phyloP scores from a whole-genome alignment of 176 grass and related monocot species.

The Triticum dicoccoides region DNA sequence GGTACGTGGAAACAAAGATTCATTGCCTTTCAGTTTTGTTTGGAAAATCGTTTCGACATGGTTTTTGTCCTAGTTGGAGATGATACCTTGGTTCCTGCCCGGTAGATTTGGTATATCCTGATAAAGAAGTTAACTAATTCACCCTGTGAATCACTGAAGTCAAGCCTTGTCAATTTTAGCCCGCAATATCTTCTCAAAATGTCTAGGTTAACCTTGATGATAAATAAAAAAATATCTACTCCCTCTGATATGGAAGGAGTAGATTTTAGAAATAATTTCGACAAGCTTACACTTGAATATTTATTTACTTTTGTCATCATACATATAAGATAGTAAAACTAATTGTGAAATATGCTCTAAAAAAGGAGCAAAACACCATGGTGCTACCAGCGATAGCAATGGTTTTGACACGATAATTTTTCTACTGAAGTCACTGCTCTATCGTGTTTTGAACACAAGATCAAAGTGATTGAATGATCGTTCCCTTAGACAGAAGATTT shows the following conservation, averaged over 20 bases:
- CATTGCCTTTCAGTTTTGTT: conserved; percentile 18
- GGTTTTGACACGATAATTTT: neutral
- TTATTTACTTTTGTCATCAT: neutral
- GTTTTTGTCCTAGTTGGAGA: neutral
- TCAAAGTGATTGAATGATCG: neutral
- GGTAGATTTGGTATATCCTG: neutral
- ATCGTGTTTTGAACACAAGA: neutral
- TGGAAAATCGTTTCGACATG: neutral
- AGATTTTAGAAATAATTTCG: neutral
- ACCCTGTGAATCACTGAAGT: neutral
- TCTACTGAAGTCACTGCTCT: neutral
- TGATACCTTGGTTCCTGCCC: neutral
- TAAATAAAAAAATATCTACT: neutral
- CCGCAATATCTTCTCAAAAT: neutral
- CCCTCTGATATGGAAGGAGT: no score
- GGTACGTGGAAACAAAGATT: conserved; percentile 50
- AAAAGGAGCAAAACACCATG: neutral
- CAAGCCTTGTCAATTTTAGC: neutral
- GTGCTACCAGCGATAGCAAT: neutral
- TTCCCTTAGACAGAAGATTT: neutral
- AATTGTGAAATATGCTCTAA: neutral
- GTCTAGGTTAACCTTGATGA: neutral
- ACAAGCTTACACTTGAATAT: no score
- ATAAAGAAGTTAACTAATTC: neutral
- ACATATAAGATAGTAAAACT: neutral